These are phyloP conservation scores for Pyrus communis DNA, from an alignment of 306 rosid genomes.

Conservation along the genomic window DNA sequence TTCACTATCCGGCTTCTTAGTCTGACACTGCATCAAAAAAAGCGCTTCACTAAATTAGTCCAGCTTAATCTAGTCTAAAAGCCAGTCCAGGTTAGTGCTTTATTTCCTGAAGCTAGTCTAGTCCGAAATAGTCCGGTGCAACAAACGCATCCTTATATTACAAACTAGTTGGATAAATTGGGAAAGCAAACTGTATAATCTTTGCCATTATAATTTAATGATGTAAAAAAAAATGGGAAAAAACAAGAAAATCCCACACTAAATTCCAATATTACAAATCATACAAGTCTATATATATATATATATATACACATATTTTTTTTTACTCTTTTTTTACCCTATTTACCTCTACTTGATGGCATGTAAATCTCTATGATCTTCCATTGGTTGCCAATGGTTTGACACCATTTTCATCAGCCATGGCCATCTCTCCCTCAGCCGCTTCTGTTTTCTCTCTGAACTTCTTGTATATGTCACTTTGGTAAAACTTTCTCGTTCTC, in stretches of 20 bases:
- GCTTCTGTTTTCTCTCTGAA: constrained; percentile 15
- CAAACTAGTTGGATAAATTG: neutral
- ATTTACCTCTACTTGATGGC: neutral
- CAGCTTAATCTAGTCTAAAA: too few species aligned
- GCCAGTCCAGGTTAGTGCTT: too few species aligned
- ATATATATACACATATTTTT: neutral
- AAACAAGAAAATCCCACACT: neutral
- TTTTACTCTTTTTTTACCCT: neutral
- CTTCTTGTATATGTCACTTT: constrained; percentile 43
- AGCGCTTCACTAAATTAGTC: too few species aligned
- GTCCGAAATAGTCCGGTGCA: too few species aligned
- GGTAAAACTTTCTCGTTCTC: constrained; percentile 46
- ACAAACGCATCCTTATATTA: too few species aligned
- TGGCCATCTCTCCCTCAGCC: constrained; percentile 9
- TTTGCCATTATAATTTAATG: neutral
- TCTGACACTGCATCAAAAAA: too few species aligned
- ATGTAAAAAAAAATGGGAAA: neutral
- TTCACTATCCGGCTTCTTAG: too few species aligned
- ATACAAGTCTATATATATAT: neutral
- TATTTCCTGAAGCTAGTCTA: too few species aligned
- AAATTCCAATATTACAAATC: neutral
- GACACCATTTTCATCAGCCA: neutral
- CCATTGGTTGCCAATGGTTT: constrained; percentile 9
- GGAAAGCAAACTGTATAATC: neutral
- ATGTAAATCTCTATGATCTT: neutral